These are phyloP conservation scores for Acanthamoeba sp. DNA, from an alignment of 208 protist species.

Conservation along the genomic window DNA sequence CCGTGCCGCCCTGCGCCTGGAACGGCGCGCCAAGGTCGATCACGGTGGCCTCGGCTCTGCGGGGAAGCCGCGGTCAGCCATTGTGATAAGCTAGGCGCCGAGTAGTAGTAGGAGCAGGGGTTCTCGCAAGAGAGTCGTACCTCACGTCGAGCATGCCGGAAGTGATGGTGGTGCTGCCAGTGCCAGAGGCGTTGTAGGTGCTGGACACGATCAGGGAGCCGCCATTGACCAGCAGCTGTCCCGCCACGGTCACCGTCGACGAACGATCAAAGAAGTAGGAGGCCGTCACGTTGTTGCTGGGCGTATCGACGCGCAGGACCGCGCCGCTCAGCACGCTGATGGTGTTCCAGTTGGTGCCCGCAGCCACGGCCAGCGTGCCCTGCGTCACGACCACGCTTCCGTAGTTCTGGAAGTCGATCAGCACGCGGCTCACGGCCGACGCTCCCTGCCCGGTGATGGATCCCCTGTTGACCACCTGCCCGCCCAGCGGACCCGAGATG, in stretches of 20 bases:
- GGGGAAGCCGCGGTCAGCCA: too few species aligned
- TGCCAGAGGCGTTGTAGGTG: slow-evolving; percentile 35
- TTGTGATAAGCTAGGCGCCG: too few species aligned
- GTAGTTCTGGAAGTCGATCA: slow-evolving; percentile 68
- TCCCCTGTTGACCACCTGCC: slow-evolving; percentile 48
- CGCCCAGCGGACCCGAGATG: background rate
- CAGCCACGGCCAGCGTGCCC: slow-evolving; percentile 1
- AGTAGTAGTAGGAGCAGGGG: too few species aligned
- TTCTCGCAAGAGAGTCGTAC: too few species aligned
- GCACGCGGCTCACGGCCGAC: background rate
- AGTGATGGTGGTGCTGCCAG: background rate
- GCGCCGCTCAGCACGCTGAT: background rate
- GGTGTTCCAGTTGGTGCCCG: slow-evolving; percentile 44
- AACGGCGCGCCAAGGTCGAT: slow-evolving; percentile 57
- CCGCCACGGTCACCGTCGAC: slow-evolving; percentile 4
- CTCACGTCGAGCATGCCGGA: slow-evolving; percentile 28
- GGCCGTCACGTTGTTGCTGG: background rate
- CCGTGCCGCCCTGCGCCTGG: slow-evolving; percentile 38
- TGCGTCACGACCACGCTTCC: background rate
- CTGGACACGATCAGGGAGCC: slow-evolving; percentile 6
- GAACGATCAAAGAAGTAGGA: background rate
- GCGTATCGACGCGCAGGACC: background rate
- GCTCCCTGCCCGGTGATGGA: background rate
- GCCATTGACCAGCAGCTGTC: slow-evolving; percentile 19
- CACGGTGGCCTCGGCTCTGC: slow-evolving; percentile 35